Evolutionary conservation across 2,329 filamentous ascomycete species (phyloP).

Genomic region (Colletotrichum truncatum): DNA sequence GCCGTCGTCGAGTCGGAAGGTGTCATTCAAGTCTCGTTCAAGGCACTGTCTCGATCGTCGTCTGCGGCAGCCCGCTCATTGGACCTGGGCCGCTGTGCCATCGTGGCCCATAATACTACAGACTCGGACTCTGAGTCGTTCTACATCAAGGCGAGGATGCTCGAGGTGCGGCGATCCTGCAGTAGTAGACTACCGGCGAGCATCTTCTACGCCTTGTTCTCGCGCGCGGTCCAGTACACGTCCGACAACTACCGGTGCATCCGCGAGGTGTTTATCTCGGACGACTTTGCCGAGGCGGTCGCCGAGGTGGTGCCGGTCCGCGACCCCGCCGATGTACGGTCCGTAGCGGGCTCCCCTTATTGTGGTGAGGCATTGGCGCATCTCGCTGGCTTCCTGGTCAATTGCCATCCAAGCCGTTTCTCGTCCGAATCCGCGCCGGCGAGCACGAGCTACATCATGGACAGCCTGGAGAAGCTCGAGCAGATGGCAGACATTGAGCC

Average conservation of each 20-base stretch:
- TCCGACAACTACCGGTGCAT: not conserved
- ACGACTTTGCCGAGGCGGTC: slow-evolving; percentile 1
- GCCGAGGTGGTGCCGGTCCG: not conserved
- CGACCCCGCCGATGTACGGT: not conserved
- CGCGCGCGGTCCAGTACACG: not conserved
- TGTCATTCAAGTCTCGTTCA: not conserved
- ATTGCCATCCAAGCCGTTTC: not conserved
- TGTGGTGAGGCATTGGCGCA: not conserved
- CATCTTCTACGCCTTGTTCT: slow-evolving; percentile 8
- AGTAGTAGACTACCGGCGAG: not conserved
- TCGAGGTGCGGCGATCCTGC: not conserved
- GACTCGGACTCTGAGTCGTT: not conserved
- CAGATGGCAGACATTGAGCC: not conserved
- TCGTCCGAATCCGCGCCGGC: not conserved
- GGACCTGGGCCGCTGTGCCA: not conserved
- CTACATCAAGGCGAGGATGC: not conserved
- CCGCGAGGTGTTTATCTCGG: not conserved
- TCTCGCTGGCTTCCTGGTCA: not conserved
- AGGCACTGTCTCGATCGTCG: not conserved
- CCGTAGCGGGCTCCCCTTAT: not conserved
- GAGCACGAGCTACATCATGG: slow-evolving; percentile 6
- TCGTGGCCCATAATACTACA: not conserved
- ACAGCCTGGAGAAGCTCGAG: not conserved
- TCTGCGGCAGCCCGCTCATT: not conserved
- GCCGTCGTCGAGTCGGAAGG: not conserved